These are phyloP conservation scores for Eucalyptus regnans DNA, from an alignment of 345 rosid genomes.

Conservation along the genomic window DNA sequence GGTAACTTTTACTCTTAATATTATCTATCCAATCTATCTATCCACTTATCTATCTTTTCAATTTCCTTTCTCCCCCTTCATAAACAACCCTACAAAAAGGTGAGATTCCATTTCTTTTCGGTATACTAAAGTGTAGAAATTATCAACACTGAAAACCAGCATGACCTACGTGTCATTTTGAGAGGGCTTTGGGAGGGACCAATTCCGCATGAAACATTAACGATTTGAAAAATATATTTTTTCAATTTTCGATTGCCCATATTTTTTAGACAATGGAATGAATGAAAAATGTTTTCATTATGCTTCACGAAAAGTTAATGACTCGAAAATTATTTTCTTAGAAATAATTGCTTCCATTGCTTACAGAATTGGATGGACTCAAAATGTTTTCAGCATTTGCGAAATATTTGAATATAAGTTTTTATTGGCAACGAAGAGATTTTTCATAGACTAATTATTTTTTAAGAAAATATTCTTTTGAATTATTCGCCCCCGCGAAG, in stretches of 20 bases:
- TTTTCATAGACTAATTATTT: not conserved
- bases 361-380: not conserved
- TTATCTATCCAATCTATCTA: too few relatives aligned
- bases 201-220: not conserved
- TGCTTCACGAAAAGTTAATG: not conserved
- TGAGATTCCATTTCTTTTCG: not conserved
- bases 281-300: not conserved
- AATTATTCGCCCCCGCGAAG: not conserved
- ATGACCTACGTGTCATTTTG: not conserved
- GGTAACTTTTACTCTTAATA: too few relatives aligned
- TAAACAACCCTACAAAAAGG: not conserved
- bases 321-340: not conserved
- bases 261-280: not conserved
- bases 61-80: not conserved
- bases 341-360: not conserved
- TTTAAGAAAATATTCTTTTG: rapidly evolving
- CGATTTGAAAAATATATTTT: not conserved
- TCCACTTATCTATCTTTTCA: not conserved
- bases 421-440: not conserved
- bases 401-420: not conserved
- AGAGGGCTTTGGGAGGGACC: not conserved
- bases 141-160: not conserved
- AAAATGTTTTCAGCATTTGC: too few relatives aligned
- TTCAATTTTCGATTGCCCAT: not conserved
- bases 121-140: not conserved